Base-by-base conservation (phyloP, 768 basidiomycete genomes). In the Boletus insuetus region DNA sequence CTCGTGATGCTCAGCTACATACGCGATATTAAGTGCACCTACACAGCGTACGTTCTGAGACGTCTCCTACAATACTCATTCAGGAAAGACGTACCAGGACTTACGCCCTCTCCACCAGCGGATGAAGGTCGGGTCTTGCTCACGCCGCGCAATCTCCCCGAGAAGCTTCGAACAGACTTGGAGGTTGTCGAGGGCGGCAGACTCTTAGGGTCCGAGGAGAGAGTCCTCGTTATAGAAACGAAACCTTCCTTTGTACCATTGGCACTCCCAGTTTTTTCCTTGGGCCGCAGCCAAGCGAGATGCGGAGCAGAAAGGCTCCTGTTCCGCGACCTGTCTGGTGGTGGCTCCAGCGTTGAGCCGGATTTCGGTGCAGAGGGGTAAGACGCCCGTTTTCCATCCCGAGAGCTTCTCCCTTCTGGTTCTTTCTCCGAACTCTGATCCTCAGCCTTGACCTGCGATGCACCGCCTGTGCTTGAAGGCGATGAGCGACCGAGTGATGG, bases 1-100 rank as follows among this genome's bases (percentile, higher is more conserved):
- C 67, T 94, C 91, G 65, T 95, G 93, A 64, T 91, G 82, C 70
- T 97, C 95, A 1, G 83, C 82, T 26, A 87, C 73, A 58, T 80
- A 86, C 16, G 75, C 69, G 10, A 86, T 69, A 46, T 75, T 69
- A 9, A 81, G 65, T 0, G 70, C 69, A 39, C 68, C 67, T 69
- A 32, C 16, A 20, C 44, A 24, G 31, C 22, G 48, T 31, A 12
- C 17, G 6, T 41, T 24, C 3, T 52, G 13, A 64, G 53, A n/a
- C 46, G 31, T 34, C 38, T 29, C 19, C 1, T 13, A 64, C 20
- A 10, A 20, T 11, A 22, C 4, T 20, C 24, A 5, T 17, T 8
- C 8, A 22, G 6, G 24, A 42, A 54, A 20, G 11, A 64, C 67
- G 51, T 13, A 69, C 68, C 65, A 26, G 37, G 46, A 39, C 31